Conservation (phyloP, 2,329 filamentous ascomycete genomes). For the Penicillium sp. region DNA sequence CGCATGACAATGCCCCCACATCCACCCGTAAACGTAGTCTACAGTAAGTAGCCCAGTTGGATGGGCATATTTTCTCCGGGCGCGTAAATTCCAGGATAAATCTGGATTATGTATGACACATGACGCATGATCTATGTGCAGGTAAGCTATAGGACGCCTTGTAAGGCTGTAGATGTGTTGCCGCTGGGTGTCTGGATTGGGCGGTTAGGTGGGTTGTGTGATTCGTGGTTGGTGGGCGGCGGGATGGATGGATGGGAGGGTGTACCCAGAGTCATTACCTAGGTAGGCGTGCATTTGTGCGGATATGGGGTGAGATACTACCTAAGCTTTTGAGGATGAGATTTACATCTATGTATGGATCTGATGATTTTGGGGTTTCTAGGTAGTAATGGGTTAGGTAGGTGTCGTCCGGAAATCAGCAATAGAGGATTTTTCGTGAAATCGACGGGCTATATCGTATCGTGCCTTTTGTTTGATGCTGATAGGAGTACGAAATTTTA, state of each 20-base stretch:
- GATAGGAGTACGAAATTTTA: no score
- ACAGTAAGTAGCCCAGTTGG: no score
- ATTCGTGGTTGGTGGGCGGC: neutral
- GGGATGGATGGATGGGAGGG: no score
- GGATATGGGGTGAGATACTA: neutral
- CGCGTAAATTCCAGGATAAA: neutral
- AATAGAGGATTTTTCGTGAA: no score
- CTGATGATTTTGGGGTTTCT: neutral
- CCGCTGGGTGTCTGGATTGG: neutral
- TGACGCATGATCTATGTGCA: neutral
- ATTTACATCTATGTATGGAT: neutral
- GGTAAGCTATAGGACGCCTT: neutral
- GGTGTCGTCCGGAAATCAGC: no score
- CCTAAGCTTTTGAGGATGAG: neutral
- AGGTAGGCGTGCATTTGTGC: neutral
- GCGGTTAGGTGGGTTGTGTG: slow-evolving; percentile 1
- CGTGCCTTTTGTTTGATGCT: no score
- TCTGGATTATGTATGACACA: neutral
- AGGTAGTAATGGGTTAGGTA: no score
- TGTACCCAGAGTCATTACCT: no score
- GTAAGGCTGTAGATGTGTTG: neutral
- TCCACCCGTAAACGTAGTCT: no score
- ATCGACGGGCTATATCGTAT: no score
- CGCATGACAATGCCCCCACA: no score
- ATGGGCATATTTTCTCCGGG: neutral